Conservation (phyloP, 805 yeast species). For the Monosporozyma unispora region DNA sequence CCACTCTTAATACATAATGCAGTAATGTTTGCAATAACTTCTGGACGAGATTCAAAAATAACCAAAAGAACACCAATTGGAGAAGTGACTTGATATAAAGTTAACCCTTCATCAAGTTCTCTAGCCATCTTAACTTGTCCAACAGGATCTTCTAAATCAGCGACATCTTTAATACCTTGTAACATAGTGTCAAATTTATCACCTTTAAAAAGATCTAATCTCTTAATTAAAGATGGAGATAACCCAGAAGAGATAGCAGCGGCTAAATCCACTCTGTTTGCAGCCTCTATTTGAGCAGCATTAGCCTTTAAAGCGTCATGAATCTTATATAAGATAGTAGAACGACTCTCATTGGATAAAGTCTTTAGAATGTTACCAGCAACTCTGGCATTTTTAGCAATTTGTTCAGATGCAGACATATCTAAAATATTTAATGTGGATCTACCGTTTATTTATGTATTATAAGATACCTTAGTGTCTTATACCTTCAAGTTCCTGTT, state of each 20-base stretch:
- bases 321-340: conserved; percentile 60
- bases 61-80: conserved; percentile 92
- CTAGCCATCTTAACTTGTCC: conserved; percentile 81
- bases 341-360: conserved; percentile 61
- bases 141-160: conserved; percentile 80
- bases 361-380: conserved; percentile 83
- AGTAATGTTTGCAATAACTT: conserved; percentile 94
- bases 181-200: conserved; percentile 91
- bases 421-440: background rate
- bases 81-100: conserved; percentile 72
- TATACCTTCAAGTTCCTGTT: too few relatives aligned
- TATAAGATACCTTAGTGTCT: too few relatives aligned
- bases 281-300: conserved; percentile 56
- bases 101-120: conserved; percentile 82
- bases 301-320: conserved; percentile 55
- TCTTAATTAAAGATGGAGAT: conserved; percentile 63
- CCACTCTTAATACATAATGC: conserved; percentile 95
- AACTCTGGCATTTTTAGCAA: conserved; percentile 72
- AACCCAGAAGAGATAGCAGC: conserved; percentile 55
- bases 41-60: conserved; percentile 95
- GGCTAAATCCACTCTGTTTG: conserved; percentile 68
- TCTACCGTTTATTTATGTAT: too few relatives aligned
- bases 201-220: conserved; percentile 71
- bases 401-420: conserved; percentile 41
- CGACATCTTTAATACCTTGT: conserved; percentile 89